Evolutionary conservation across 2,329 filamentous ascomycete species (phyloP).

Genomic region (Diaporthe amygdali): DNA sequence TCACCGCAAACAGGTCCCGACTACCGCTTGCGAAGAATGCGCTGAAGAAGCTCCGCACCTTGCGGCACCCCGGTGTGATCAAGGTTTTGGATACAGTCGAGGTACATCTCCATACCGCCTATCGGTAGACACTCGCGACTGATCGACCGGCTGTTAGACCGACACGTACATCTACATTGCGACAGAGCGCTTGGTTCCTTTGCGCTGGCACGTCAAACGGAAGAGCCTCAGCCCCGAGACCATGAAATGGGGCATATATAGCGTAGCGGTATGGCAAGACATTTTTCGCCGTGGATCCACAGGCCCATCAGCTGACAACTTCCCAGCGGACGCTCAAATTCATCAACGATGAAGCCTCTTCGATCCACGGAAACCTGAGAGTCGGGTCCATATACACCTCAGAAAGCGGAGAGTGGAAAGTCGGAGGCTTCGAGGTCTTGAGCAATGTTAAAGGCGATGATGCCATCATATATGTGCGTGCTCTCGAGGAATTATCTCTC

Average conservation of each 20-base stretch:
- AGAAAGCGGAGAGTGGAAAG: conserved; percentile 97
- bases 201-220: conserved; percentile 88
- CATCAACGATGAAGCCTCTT: conserved; percentile 90
- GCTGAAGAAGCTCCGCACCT: conserved; percentile 87
- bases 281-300: not conserved
- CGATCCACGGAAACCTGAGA: conserved; percentile 86
- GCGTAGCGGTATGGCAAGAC: conserved; percentile 68
- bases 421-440: conserved; percentile 90
- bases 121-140: conserved; percentile 27
- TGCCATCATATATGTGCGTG: conserved; percentile 79
- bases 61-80: conserved; percentile 93
- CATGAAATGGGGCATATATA: conserved; percentile 93
- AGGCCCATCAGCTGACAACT: not conserved
- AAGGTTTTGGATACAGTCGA: conserved; percentile 95
- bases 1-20: conserved; percentile 77
- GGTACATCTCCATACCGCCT: conserved; percentile 51
- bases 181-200: conserved; percentile 85
- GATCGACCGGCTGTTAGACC: conserved; percentile 60
- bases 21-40: conserved; percentile 92
- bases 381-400: conserved; percentile 90
- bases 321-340: conserved; percentile 87
- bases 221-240: conserved; percentile 90
- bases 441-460: conserved; percentile 97
- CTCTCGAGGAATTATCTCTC: not conserved
- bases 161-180: conserved; percentile 96